Percentiles rank a stretch among this genome's conserved stretches.
phyloP scores from a whole-genome alignment of 805 yeast species.

The Candida vartiovaarae region DNA sequence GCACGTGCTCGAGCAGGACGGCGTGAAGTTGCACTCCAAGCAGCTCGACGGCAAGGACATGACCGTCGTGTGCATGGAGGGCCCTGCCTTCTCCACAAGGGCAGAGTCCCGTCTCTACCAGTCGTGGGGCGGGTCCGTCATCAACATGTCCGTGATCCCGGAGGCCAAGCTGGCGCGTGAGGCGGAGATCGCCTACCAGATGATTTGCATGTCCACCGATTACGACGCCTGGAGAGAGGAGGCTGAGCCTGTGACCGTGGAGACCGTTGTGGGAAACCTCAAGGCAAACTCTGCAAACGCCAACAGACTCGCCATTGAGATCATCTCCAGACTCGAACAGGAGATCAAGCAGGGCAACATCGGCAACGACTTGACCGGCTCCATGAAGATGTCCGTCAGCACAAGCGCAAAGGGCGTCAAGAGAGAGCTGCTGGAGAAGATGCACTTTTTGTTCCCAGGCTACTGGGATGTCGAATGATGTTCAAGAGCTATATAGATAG shows the following conservation, averaged over 20 bases:
- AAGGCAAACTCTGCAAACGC: constrained; percentile 87
- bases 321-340: constrained; percentile 61
- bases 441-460: constrained; percentile 87
- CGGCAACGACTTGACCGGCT: constrained; percentile 65
- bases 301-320: constrained; percentile 59
- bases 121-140: constrained; percentile 88
- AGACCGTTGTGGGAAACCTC: constrained; percentile 87
- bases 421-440: constrained; percentile 63
- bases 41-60: constrained; percentile 62
- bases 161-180: constrained; percentile 96
- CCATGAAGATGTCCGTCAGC: constrained; percentile 75
- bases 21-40: constrained; percentile 58
- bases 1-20: constrained; percentile 43
- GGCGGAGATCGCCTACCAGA: constrained; percentile 94
- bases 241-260: constrained; percentile 97
- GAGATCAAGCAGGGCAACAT: constrained; percentile 51
- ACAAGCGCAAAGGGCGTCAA: constrained; percentile 71
- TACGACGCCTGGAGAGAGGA: constrained; percentile 97
- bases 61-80: constrained; percentile 95
- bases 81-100: constrained; percentile 95
- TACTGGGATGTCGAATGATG: constrained; percentile 56
- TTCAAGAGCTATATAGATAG: background rate
- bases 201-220: constrained; percentile 98
- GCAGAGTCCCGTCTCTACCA: constrained; percentile 88
- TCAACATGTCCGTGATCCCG: constrained; percentile 96